These are phyloP conservation scores for Pinus albicaulis DNA, from an alignment of 75 land plant genomes.

Conservation along the genomic window DNA sequence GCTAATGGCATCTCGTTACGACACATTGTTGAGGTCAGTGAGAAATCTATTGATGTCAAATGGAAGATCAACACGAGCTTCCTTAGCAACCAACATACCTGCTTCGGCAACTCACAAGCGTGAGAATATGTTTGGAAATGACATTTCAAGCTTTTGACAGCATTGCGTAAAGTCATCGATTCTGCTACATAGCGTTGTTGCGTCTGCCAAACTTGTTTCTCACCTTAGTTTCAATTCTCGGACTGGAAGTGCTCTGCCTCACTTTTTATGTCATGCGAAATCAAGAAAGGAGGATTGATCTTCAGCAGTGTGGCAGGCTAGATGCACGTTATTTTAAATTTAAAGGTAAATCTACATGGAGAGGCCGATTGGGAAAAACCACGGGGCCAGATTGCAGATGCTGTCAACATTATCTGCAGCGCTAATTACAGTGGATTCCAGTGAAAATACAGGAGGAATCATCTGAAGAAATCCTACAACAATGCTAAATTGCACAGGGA, in stretches of 20 bases:
- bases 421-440: too few relatives aligned
- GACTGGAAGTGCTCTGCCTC: slow-evolving; percentile 1
- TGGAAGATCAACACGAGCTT: neutral
- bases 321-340: too few relatives aligned
- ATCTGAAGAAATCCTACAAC: too few relatives aligned
- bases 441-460: too few relatives aligned
- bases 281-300: too few relatives aligned
- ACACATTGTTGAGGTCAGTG: neutral
- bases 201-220: neutral
- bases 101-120: neutral
- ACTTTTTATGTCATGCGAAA: too few relatives aligned
- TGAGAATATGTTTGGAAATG: neutral
- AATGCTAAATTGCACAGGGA: too few relatives aligned
- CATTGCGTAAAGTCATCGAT: slow-evolving; percentile 2
- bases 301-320: too few relatives aligned
- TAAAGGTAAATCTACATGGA: too few relatives aligned
- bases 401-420: too few relatives aligned
- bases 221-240: slow-evolving; percentile 9
- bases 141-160: neutral
- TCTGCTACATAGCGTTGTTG: slow-evolving; percentile 1
- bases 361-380: too few relatives aligned
- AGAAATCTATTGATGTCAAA: slow-evolving; percentile 3
- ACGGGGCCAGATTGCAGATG: too few relatives aligned
- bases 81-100: neutral
- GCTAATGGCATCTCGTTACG: slow-evolving; percentile 5